Conservation (phyloP, 192 early-diverging fungal species). For the Chytriomyces hyalinus region DNA sequence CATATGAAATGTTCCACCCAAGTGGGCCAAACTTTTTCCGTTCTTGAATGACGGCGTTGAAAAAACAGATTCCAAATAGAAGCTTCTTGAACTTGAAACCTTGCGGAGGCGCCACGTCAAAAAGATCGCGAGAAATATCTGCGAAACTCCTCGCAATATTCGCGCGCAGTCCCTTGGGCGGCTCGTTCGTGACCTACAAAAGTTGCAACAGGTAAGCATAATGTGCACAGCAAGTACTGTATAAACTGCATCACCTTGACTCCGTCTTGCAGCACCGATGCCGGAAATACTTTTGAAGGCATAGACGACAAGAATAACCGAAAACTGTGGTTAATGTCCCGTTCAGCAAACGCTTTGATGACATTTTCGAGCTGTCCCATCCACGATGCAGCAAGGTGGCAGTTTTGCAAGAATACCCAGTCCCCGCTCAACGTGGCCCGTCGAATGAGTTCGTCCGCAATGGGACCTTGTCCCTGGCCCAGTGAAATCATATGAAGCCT, state of each 20-base stretch:
- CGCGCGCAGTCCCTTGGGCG: conserved; percentile 65
- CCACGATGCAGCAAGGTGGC: conserved; percentile 68
- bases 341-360: conserved; percentile 61
- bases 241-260: conserved; percentile 46
- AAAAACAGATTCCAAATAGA: conserved; percentile 69
- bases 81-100: conserved; percentile 62
- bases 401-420: conserved; percentile 71
- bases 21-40: conserved; percentile 65
- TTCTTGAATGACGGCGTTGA: conserved; percentile 70
- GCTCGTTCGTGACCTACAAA: conserved; percentile 60
- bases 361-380: conserved; percentile 60
- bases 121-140: conserved; percentile 59
- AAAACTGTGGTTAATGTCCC: conserved; percentile 59
- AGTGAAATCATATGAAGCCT: conserved; percentile 68
- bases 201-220: not conserved
- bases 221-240: not conserved
- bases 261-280: conserved; percentile 63
- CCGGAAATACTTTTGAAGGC: conserved; percentile 68
- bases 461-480: conserved; percentile 67
- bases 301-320: conserved; percentile 67
- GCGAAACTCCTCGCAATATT: conserved; percentile 66
- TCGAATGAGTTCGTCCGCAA: conserved; percentile 63
- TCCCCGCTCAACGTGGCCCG: conserved; percentile 55
- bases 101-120: conserved; percentile 64
- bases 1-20: conserved; percentile 68